These are phyloP conservation scores for Aureobasidium sp. DNA, from an alignment of 2,329 filamentous ascomycete species.

Conservation along the genomic window DNA sequence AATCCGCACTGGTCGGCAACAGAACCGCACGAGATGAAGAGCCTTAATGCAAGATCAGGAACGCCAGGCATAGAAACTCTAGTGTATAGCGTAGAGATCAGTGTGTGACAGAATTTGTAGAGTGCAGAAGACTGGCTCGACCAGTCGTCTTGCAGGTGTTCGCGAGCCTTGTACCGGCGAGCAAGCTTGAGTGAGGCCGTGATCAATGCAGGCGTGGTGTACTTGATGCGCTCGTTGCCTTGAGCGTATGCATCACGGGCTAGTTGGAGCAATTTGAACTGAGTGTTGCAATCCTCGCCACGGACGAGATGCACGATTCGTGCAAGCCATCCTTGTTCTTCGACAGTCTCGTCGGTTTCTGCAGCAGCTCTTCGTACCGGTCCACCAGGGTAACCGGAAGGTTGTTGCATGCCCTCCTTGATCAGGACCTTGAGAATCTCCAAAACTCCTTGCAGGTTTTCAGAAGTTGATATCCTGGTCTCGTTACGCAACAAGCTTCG, in stretches of 20 bases:
- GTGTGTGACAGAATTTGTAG: slow-evolving; percentile 92
- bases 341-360: slow-evolving; percentile 94
- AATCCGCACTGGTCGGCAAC: slow-evolving; percentile 85
- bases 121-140: slow-evolving; percentile 66
- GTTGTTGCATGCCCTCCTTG: slow-evolving; percentile 73
- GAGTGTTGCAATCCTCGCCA: slow-evolving; percentile 78
- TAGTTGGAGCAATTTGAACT: slow-evolving; percentile 87
- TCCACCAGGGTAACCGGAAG: slow-evolving; percentile 74
- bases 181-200: slow-evolving; percentile 86
- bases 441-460: slow-evolving; percentile 79
- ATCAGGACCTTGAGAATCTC: slow-evolving; percentile 86
- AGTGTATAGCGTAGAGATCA: slow-evolving; percentile 77
- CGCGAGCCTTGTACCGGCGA: slow-evolving; percentile 76
- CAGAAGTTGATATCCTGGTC: slow-evolving; percentile 65
- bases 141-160: slow-evolving; percentile 76
- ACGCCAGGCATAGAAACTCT: slow-evolving; percentile 64
- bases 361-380: slow-evolving; percentile 61
- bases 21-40: slow-evolving; percentile 88
- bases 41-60: slow-evolving; percentile 76
- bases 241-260: slow-evolving; percentile 79
- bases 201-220: slow-evolving; percentile 86
- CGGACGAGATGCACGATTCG: slow-evolving; percentile 82
- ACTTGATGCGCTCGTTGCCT: slow-evolving; percentile 90
- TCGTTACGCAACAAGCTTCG: slow-evolving; percentile 74
- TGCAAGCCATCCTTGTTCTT: slow-evolving; percentile 96